Percentiles rank a stretch among this genome's conserved stretches.
Conservation (phyloP, 208 protist genomes). For the Leishmania aethiopica region DNA sequence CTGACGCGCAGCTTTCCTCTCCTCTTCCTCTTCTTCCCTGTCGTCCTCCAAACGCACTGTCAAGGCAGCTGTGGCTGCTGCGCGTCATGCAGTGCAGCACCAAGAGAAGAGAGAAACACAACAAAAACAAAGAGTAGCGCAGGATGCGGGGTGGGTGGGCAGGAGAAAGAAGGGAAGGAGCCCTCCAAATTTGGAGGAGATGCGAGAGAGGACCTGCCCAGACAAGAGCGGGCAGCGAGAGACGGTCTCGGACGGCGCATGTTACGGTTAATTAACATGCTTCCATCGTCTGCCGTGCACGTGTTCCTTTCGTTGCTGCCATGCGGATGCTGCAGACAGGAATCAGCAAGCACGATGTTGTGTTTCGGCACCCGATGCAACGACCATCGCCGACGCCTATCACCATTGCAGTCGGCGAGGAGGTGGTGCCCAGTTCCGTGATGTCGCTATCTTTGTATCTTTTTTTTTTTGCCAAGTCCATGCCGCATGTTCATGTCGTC, state of each 20-base stretch:
- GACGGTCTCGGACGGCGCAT: no score
- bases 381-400: neutral
- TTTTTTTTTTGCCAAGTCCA: no score
- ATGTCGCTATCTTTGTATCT: neutral
- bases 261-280: no score
- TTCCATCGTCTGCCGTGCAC: no score
- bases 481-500: neutral
- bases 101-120: conserved; percentile 6
- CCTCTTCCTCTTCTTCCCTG: neutral
- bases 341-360: no score
- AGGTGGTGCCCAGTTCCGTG: neutral
- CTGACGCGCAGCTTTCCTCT: neutral
- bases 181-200: no score
- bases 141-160: neutral
- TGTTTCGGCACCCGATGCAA: neutral
- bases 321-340: neutral
- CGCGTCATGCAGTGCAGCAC: neutral
- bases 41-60: neutral
- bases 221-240: no score
- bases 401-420: neutral
- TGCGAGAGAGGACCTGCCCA: no score
- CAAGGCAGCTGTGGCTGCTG: neutral
- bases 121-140: neutral
- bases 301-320: neutral
- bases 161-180: no score